phyloP scores from a whole-genome alignment of 495 filamentous ascomycete genomes.

The Aeminium ludgeri region DNA sequence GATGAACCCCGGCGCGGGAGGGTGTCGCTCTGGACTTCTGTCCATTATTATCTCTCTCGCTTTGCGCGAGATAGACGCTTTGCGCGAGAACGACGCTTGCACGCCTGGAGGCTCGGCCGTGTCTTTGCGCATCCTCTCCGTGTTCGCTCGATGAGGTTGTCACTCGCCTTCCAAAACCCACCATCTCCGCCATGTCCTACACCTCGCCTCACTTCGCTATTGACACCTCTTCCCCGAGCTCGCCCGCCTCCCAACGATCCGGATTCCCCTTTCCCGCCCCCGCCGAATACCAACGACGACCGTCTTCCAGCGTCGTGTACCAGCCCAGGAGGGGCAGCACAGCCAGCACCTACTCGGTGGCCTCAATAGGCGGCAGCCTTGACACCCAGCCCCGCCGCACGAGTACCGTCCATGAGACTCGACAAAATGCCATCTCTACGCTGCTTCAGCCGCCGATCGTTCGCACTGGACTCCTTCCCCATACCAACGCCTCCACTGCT shows the following conservation, averaged over 20 bases:
- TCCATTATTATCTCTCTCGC: no score
- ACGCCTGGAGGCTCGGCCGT: no score
- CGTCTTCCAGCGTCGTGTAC: constrained; percentile 27
- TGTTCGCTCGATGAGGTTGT: not conserved
- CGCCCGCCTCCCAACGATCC: constrained; percentile 12
- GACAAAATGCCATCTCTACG: constrained; percentile 62
- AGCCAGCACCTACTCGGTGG: constrained; percentile 55
- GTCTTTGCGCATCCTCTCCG: no score
- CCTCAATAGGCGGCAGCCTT: constrained; percentile 46
- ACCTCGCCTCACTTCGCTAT: constrained; percentile 9
- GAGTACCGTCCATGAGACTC: constrained; percentile 45
- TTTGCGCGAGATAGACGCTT: not conserved
- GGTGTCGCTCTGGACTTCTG: no score
- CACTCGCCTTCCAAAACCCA: not conserved
- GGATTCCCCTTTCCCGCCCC: constrained; percentile 23
- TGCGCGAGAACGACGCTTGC: not conserved
- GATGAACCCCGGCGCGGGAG: no score
- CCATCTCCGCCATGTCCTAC: constrained; percentile 7
- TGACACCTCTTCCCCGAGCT: constrained; percentile 3
- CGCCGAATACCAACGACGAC: constrained; percentile 17
- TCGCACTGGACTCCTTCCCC: constrained; percentile 67
- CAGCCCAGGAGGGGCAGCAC: constrained; percentile 58
- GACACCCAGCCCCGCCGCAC: constrained; percentile 41
- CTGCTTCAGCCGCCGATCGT: constrained; percentile 80
- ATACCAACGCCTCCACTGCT: constrained; percentile 42